These are phyloP conservation scores for Meyerozyma guilliermondii DNA, from an alignment of 1,139 yeast genomes.

Conservation along the genomic window DNA sequence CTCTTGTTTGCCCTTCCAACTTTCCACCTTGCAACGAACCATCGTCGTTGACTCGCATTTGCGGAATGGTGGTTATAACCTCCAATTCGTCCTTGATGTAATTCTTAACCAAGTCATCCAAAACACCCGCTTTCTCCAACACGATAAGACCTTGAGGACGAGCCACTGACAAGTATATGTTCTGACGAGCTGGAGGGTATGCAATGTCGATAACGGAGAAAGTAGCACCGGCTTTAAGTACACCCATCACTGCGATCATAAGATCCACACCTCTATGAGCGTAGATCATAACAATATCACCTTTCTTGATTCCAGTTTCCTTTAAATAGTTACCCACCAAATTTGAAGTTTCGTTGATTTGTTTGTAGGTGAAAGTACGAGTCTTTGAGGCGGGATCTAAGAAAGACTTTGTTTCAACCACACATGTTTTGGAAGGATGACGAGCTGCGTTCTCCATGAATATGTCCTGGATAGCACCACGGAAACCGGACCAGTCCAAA, in stretches of 20 bases:
- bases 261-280: constrained; percentile 97
- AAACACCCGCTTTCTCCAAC: constrained; percentile 80
- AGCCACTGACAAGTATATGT: constrained; percentile 86
- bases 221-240: constrained; percentile 95
- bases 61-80: constrained; percentile 70
- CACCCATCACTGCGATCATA: constrained; percentile 97
- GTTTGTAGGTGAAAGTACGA: constrained; percentile 74
- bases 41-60: constrained; percentile 68
- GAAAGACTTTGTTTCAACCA: constrained; percentile 82
- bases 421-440: constrained; percentile 84
- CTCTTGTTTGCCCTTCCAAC: constrained; percentile 25
- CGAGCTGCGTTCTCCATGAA: constrained; percentile 78
- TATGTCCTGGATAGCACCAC: constrained; percentile 96
- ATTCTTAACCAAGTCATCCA: constrained; percentile 71
- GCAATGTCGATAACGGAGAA: constrained; percentile 98
- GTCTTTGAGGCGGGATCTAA: constrained; percentile 50
- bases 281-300: constrained; percentile 95
- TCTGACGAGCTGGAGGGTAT: constrained; percentile 97
- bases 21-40: constrained; percentile 69
- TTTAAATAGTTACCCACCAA: constrained; percentile 86
- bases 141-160: constrained; percentile 88
- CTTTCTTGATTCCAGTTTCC: constrained; percentile 73
- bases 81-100: constrained; percentile 69
- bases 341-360: constrained; percentile 91
- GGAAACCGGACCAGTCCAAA: constrained; percentile 84